Evolutionary conservation across 345 rosid genomes (phyloP).

Genomic region (Hibiscus mutabilis): DNA sequence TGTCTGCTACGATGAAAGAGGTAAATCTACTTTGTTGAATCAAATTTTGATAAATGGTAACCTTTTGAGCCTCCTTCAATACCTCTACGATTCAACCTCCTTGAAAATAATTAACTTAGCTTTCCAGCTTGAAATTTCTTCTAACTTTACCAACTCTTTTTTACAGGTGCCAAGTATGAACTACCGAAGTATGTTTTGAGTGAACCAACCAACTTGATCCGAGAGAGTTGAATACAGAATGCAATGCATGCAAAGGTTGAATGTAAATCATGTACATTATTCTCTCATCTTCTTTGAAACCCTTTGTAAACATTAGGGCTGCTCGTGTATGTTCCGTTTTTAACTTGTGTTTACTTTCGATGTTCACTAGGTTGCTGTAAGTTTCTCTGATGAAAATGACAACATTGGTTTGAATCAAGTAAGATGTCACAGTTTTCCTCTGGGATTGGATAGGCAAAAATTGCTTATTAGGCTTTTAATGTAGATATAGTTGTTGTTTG

Average conservation of each 20-base stretch:
- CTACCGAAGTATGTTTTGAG: slow-evolving; percentile 76
- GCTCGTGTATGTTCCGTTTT: not conserved
- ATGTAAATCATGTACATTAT: slow-evolving; percentile 26
- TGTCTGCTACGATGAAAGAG: slow-evolving; percentile 81
- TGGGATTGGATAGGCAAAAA: too few species aligned
- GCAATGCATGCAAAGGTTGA: slow-evolving; percentile 9
- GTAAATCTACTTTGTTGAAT: slow-evolving; percentile 20
- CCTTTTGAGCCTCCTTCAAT: not conserved
- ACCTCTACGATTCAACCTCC: not conserved
- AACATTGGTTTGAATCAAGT: not conserved
- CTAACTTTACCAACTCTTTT: not conserved
- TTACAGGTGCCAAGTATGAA: slow-evolving; percentile 78
- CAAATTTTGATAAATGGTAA: not conserved
- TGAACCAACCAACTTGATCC: slow-evolving; percentile 81
- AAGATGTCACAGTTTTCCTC: not conserved
- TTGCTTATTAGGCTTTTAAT: too few species aligned
- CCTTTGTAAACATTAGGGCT: not conserved
- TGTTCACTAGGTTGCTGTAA: not conserved
- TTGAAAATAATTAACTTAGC: not conserved
- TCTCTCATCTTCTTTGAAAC: slow-evolving; percentile 6
- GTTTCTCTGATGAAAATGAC: not conserved
- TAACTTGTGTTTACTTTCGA: not conserved
- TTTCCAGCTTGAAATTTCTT: not conserved
- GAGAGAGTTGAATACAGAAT: slow-evolving; percentile 25
- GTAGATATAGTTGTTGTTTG: not conserved